Base-by-base conservation (phyloP, 192 early-diverging fungal species). In the Diversispora eburnea region DNA sequence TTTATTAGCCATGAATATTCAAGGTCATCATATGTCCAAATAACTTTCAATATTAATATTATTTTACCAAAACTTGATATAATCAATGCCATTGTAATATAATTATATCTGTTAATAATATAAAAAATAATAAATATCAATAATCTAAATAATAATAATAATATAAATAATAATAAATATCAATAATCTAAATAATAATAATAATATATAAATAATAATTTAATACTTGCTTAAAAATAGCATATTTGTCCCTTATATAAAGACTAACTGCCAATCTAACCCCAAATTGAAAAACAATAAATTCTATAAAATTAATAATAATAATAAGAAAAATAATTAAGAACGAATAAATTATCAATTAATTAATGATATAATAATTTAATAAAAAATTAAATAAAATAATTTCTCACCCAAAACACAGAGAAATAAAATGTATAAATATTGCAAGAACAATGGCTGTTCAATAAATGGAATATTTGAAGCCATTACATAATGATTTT, bases 51-150 rank as follows among this genome's bases (percentile, higher is more conserved):
- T 15, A 97, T 91, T 59, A 91, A 82, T 70, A 97, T 79, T 70
- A 97, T 86, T 78, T 93, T 93, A 45, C 91, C 93, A 84, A 95
- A 95, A 57, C 88, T 88, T 15, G 93, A 94, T 20, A 95, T 86
- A 25, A 94, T 89, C 59, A 94, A 75, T 5, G 91, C 89, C 5
- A 87, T 88, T 0, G 88, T 83, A 8, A 91, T 79, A 60, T 84
- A 83, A 76, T 90, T 90, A 78, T 86, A 87, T 54, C 86, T 88
- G 45, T 52, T 25, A 65, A 3, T 15, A 58, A 6, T 48, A 20
- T 65, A 56, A 13, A 15, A 25, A 19, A 65, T 39, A 70, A 58
- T 39, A 19, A 39, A 63, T 65, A 12, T 13, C 41, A 65, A 3
- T 9, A n/a, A n/a, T 15, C 15, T 46, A 0, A 47, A 46, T 15